Conservation (phyloP, 495 filamentous ascomycete genomes). For the Cenococcum geophilum region DNA sequence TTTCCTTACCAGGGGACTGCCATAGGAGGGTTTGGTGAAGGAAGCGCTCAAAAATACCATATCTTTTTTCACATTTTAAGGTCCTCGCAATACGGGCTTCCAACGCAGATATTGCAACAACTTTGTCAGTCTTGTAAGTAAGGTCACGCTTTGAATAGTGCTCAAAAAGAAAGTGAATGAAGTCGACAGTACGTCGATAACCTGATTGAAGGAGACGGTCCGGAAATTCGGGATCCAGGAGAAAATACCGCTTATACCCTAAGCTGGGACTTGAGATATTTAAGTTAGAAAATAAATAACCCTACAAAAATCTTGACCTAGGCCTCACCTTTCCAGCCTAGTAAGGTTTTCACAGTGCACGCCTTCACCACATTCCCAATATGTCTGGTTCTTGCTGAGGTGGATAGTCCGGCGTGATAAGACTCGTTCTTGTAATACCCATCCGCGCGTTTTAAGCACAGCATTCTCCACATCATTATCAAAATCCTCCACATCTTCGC, state of each 20-base stretch:
- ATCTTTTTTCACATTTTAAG: background rate
- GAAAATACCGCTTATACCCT: slow-evolving; percentile 36
- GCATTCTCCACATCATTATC: background rate
- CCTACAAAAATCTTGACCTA: slow-evolving; percentile 61
- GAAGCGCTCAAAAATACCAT: background rate
- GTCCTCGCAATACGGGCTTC: background rate
- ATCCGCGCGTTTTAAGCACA: background rate
- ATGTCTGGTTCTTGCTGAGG: slow-evolving; percentile 6
- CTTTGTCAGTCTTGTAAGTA: background rate
- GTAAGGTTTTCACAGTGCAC: background rate
- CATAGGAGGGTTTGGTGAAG: background rate
- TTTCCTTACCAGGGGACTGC: background rate
- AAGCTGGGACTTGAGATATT: background rate
- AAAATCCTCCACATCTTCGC: background rate
- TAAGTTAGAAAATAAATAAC: background rate
- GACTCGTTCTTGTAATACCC: slow-evolving; percentile 12
- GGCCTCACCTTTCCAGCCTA: slow-evolving; percentile 29
- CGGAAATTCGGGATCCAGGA: slow-evolving; percentile 43
- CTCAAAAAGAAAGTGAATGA: background rate
- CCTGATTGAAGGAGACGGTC: background rate
- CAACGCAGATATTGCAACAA: background rate
- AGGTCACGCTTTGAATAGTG: background rate
- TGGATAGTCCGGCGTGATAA: slow-evolving; percentile 10
- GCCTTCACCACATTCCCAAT: slow-evolving; percentile 11
- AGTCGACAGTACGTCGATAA: background rate